Percentiles rank a stretch among this genome's conserved stretches.
Evolutionary conservation across 1,139 yeast species (phyloP).

Genomic region (Pneumocystis sp.): DNA sequence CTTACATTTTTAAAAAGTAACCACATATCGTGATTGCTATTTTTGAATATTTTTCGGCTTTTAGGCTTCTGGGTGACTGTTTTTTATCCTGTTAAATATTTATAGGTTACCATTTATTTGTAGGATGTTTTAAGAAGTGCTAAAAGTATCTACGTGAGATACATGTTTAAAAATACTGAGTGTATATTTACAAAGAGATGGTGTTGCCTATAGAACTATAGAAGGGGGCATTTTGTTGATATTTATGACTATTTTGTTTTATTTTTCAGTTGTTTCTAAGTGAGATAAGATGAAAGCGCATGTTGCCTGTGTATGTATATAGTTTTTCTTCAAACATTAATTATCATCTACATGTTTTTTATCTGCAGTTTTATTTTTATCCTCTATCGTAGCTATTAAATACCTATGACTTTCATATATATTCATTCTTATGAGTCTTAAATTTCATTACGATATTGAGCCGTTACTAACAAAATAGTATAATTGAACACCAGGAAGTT

Average conservation of each 20-base stretch:
- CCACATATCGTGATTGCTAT: neutral
- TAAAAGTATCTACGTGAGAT: neutral
- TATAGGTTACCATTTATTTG: neutral
- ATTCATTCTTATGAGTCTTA: too few species aligned
- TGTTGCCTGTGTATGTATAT: neutral
- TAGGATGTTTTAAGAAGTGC: neutral
- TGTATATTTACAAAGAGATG: neutral
- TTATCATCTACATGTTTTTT: too few species aligned
- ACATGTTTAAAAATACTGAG: neutral
- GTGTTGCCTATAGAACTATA: neutral
- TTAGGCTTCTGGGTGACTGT: neutral
- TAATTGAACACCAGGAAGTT: too few species aligned
- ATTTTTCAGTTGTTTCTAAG: neutral
- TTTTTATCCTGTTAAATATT: neutral
- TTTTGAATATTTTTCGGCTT: neutral
- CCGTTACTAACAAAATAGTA: too few species aligned
- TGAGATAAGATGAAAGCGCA: neutral
- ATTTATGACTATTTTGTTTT: neutral
- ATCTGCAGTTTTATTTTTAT: neutral
- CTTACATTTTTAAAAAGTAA: neutral
- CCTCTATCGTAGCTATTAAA: neutral
- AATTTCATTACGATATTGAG: too few species aligned
- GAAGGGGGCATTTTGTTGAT: neutral
- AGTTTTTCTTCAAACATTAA: neutral
- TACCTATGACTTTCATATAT: neutral